These are phyloP conservation scores for Sarcomyxa edulis DNA, from an alignment of 768 basidiomycete species.

Conservation along the genomic window DNA sequence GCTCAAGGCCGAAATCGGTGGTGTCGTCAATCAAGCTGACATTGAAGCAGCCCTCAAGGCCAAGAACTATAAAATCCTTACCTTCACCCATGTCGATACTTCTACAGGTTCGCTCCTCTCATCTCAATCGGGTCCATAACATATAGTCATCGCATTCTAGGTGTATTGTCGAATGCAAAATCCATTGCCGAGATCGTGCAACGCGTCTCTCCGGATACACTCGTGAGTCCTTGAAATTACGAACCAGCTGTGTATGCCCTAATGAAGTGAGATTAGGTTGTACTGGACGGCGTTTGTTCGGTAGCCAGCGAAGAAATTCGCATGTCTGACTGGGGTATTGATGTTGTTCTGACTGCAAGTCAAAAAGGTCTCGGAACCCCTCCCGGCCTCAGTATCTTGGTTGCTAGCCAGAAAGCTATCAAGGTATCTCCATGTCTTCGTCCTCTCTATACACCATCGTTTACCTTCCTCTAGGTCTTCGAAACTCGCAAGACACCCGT, in stretches of 20 bases:
- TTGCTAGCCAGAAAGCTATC: slow-evolving; percentile 77
- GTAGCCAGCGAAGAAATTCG: slow-evolving; percentile 94
- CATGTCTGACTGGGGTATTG: slow-evolving; percentile 91
- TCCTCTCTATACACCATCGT: background rate
- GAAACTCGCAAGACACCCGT: slow-evolving; percentile 59
- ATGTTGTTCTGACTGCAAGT: slow-evolving; percentile 80
- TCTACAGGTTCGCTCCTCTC: slow-evolving; percentile 56
- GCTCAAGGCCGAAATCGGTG: slow-evolving; percentile 78
- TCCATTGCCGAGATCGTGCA: slow-evolving; percentile 69
- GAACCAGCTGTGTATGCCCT: background rate
- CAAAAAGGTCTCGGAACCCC: slow-evolving; percentile 94
- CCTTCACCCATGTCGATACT: slow-evolving; percentile 95
- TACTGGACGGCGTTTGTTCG: slow-evolving; percentile 93
- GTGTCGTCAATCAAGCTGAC: slow-evolving; percentile 54
- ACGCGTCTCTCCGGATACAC: slow-evolving; percentile 76
- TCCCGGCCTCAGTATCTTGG: slow-evolving; percentile 85
- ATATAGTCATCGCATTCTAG: slow-evolving; percentile 24
- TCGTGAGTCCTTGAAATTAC: slow-evolving; percentile 38
- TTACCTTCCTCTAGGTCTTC: slow-evolving; percentile 37
- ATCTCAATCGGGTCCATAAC: background rate
- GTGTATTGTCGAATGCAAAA: slow-evolving; percentile 82
- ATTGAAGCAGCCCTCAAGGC: slow-evolving; percentile 65
- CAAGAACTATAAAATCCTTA: slow-evolving; percentile 84
- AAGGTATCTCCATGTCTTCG: slow-evolving; percentile 30
- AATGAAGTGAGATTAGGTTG: slow-evolving; percentile 37